These are phyloP conservation scores for Coprinopsis cinerea DNA, from an alignment of 768 basidiomycete species.

Conservation along the genomic window DNA sequence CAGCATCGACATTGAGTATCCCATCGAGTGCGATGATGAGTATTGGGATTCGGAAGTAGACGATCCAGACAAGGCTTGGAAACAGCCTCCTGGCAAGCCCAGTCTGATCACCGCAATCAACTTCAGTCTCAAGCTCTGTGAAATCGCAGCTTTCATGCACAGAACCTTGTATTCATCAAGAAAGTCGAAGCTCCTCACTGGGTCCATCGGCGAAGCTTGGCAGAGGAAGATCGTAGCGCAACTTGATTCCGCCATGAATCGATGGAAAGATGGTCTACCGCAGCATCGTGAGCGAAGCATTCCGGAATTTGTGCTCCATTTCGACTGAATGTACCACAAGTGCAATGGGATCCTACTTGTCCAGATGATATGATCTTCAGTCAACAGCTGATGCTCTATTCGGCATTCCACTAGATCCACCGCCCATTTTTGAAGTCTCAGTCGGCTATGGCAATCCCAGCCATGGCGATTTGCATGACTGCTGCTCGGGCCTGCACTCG, in stretches of 20 bases:
- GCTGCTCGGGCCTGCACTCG: slow-evolving; percentile 70
- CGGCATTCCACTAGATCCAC: slow-evolving; percentile 50
- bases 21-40: slow-evolving; percentile 52
- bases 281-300: slow-evolving; percentile 37
- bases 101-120: slow-evolving; percentile 49
- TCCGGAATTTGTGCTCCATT: neutral
- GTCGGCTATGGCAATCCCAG: slow-evolving; percentile 41
- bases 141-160: slow-evolving; percentile 56
- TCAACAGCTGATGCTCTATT: slow-evolving; percentile 47
- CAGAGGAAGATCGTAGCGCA: slow-evolving; percentile 52
- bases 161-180: slow-evolving; percentile 50
- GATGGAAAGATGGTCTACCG: slow-evolving; percentile 59
- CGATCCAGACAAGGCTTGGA: slow-evolving; percentile 44
- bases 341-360: slow-evolving; percentile 33
- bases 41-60: slow-evolving; percentile 34
- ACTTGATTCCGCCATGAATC: slow-evolving; percentile 54
- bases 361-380: slow-evolving; percentile 32
- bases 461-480: slow-evolving; percentile 62
- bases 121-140: slow-evolving; percentile 47
- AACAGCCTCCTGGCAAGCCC: slow-evolving; percentile 58
- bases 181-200: slow-evolving; percentile 33
- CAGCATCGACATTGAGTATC: slow-evolving; percentile 43
- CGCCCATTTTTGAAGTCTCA: slow-evolving; percentile 56
- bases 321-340: no score
- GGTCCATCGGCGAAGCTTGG: slow-evolving; percentile 48